Conservation (phyloP, 2,329 filamentous ascomycete species). For the Colletotrichum sp. region DNA sequence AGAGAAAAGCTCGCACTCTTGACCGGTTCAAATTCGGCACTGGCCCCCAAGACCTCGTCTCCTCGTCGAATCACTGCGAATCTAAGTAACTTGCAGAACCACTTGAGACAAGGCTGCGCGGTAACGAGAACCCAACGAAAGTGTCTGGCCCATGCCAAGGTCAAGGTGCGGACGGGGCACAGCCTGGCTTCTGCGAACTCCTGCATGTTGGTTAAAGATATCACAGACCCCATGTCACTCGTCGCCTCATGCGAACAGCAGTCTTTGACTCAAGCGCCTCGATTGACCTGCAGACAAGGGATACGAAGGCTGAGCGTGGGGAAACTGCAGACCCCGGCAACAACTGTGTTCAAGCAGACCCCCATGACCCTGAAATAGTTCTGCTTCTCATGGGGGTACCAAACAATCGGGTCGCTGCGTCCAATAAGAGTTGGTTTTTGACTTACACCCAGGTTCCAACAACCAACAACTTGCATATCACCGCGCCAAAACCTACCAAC, state of each 20-base stretch:
- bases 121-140: neutral
- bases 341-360: neutral
- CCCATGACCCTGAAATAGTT: neutral
- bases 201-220: neutral
- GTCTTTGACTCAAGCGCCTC: neutral
- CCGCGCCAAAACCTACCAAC: neutral
- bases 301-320: neutral
- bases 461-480: neutral
- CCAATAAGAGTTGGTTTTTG: neutral
- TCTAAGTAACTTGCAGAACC: neutral
- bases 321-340: neutral
- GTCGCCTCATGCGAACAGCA: neutral
- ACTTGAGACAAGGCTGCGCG: neutral
- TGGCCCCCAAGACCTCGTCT: neutral
- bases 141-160: neutral
- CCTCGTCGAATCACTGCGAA: neutral
- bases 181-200: neutral
- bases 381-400: neutral
- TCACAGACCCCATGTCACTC: neutral
- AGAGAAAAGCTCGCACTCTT: neutral
- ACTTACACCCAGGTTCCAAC: neutral
- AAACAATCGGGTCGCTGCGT: neutral
- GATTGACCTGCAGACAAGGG: neutral
- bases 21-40: neutral
- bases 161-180: neutral